phyloP scores from a whole-genome alignment of 129 eudicot species.

The Centaurea solstitialis region DNA sequence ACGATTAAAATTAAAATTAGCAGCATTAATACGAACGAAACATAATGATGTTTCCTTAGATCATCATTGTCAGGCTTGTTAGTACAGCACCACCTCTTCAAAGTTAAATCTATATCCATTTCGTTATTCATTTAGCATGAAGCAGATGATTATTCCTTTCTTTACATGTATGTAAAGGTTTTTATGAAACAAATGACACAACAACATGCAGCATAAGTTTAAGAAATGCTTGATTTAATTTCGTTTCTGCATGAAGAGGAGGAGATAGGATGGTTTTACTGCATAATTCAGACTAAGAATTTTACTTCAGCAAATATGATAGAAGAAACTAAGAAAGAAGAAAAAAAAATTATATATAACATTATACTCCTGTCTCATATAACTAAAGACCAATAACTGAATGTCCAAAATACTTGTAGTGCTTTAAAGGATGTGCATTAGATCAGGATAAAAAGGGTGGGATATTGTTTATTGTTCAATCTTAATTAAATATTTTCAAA shows the following conservation, averaged over 20 bases:
- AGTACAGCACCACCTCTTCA: not conserved
- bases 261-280: not conserved
- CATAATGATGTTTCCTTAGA: not conserved
- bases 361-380: not conserved
- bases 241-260: not conserved
- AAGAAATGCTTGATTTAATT: not conserved
- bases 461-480: not conserved
- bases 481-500: conserved; percentile 5
- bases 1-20: not conserved
- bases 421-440: not conserved
- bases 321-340: not conserved
- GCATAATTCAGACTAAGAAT: conserved; percentile 1
- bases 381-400: conserved; percentile 9
- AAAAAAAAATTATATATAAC: not conserved
- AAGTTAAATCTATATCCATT: not conserved
- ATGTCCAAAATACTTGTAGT: conserved; percentile 11
- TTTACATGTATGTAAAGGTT: not conserved
- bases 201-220: not conserved
- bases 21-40: not conserved
- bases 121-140: not conserved
- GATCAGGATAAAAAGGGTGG: not conserved
- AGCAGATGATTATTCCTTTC: not conserved
- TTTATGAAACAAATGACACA: not conserved
- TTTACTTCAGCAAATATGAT: not conserved
- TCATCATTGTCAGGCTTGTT: not conserved